Conservation (phyloP, 2,329 filamentous ascomycete species). For the Xylariaceae sp. region DNA sequence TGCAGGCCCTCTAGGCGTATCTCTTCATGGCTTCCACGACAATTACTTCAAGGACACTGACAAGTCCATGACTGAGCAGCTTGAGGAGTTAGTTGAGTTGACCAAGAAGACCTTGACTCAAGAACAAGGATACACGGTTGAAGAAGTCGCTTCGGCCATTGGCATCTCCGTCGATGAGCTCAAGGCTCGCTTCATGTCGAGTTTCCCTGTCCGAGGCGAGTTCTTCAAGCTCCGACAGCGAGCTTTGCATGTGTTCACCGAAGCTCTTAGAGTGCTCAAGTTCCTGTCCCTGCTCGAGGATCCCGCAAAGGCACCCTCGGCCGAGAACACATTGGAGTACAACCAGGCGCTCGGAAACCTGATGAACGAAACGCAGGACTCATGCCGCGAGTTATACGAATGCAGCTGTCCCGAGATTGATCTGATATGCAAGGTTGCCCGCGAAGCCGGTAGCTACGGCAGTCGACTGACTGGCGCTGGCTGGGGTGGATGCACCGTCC, state of each 20-base stretch:
- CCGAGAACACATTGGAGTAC: constrained; percentile 54
- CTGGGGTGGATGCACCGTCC: constrained; percentile 95
- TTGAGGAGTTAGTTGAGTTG: constrained; percentile 66
- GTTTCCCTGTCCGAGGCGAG: constrained; percentile 83
- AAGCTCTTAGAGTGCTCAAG: constrained; percentile 77
- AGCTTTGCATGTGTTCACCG: constrained; percentile 83
- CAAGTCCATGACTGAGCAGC: constrained; percentile 57
- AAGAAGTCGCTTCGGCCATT: constrained; percentile 72
- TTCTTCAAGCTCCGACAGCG: constrained; percentile 83
- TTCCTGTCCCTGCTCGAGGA: constrained; percentile 75
- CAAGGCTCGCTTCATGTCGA: constrained; percentile 72
- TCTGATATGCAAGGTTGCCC: constrained; percentile 74
- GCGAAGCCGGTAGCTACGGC: constrained; percentile 73
- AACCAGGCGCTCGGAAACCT: constrained; percentile 70
- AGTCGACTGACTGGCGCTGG: constrained; percentile 86
- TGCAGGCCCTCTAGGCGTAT: constrained; percentile 74
- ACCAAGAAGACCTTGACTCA: constrained; percentile 66
- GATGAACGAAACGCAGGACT: constrained; percentile 84
- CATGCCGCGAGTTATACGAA: constrained; percentile 81
- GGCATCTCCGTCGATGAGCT: constrained; percentile 65
- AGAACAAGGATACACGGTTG: constrained; percentile 79
- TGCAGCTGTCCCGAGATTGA: constrained; percentile 94
- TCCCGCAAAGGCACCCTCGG: constrained; percentile 35
- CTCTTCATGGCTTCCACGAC: constrained; percentile 81
- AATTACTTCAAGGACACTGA: constrained; percentile 61